These are phyloP conservation scores for Aurinia saxatilis DNA, from an alignment of 345 rosid genomes.

Conservation along the genomic window DNA sequence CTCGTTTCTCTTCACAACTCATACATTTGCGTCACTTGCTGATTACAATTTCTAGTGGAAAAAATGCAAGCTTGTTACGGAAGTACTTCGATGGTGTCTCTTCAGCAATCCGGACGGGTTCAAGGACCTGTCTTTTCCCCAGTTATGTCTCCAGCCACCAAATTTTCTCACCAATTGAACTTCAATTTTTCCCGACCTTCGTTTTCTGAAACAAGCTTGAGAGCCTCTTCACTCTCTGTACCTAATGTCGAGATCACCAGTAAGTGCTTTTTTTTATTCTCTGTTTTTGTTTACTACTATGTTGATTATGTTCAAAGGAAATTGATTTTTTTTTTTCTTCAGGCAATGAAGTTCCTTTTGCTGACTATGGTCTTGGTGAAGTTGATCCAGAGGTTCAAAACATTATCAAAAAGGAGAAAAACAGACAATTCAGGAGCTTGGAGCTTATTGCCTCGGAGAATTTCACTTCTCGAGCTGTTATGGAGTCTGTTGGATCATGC, in stretches of 20 bases:
- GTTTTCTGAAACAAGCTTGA: constrained; percentile 41
- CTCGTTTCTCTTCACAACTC: too few relatives aligned
- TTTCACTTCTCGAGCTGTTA: constrained; percentile 87
- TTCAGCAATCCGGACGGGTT: constrained; percentile 45
- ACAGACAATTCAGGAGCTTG: constrained; percentile 83
- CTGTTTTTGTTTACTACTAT: too few relatives aligned
- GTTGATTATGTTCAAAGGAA: neutral
- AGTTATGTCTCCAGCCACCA: constrained; percentile 21
- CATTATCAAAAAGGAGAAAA: constrained; percentile 66
- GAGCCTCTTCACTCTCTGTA: constrained; percentile 46
- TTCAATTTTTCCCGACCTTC: constrained; percentile 30
- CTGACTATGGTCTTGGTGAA: constrained; percentile 50
- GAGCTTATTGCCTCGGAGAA: constrained; percentile 95
- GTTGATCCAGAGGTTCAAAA: constrained; percentile 70
- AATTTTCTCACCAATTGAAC: constrained; percentile 37
- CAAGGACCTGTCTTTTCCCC: constrained; percentile 34
- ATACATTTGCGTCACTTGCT: too few relatives aligned
- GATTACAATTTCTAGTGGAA: too few relatives aligned
- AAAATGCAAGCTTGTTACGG: constrained; percentile 55
- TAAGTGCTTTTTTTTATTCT: constrained; percentile 20
- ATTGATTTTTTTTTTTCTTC: constrained; percentile 5
- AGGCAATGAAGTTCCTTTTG: constrained; percentile 43
- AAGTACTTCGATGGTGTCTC: constrained; percentile 46
- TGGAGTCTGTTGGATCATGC: constrained; percentile 97
- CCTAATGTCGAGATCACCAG: constrained; percentile 49